Evolutionary conservation across 2,329 filamentous ascomycete genomes (phyloP).

Genomic region (Aurifilum marmelostoma): DNA sequence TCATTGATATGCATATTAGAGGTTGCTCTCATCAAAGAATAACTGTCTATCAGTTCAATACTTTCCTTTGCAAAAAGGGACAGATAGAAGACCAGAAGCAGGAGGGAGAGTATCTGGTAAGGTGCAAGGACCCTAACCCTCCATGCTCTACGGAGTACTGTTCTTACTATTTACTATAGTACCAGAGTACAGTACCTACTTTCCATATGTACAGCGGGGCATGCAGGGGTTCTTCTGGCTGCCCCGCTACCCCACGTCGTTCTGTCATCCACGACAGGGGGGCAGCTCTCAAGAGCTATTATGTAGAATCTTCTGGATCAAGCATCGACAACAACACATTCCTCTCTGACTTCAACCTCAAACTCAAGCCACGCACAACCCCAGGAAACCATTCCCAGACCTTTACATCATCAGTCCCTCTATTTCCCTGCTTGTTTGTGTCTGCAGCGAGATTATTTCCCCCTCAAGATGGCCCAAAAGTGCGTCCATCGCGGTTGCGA

Average conservation of each 20-base stretch:
- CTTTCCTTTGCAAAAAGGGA: no score
- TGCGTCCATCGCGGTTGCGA: conserved; percentile 97
- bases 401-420: background rate
- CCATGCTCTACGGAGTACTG: no score
- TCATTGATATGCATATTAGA: no score
- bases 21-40: no score
- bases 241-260: conserved; percentile 16
- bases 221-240: background rate
- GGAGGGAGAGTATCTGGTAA: no score
- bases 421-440: conserved; percentile 43
- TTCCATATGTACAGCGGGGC: background rate
- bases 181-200: no score
- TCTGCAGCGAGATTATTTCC: no score
- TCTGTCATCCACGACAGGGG: background rate
- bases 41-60: no score
- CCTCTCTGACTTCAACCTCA: conserved; percentile 8
- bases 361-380: background rate
- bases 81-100: no score
- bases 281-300: conserved; percentile 18
- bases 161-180: no score
- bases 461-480: conserved; percentile 68
- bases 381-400: background rate
- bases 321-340: conserved; percentile 7
- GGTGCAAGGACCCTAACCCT: no score
- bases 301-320: conserved; percentile 25